phyloP scores from a whole-genome alignment of 345 rosid genomes.

The Gossypium raimondii region DNA sequence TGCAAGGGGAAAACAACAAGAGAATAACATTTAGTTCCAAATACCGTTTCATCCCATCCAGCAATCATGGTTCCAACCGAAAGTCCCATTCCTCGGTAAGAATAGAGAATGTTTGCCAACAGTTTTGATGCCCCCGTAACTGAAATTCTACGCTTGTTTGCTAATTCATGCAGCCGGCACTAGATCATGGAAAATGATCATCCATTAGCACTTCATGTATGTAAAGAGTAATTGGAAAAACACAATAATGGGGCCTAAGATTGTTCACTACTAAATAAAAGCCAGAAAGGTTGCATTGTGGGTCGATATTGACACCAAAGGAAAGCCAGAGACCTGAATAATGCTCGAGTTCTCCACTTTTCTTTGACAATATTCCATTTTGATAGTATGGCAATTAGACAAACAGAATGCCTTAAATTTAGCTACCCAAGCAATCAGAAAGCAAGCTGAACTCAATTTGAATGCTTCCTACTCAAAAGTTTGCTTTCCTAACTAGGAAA shows the following conservation, averaged over 20 bases:
- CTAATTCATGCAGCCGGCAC: slow-evolving; percentile 98
- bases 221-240: background rate
- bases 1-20: background rate
- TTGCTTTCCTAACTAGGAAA: background rate
- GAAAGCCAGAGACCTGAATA: background rate
- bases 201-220: slow-evolving; percentile 19
- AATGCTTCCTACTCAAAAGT: background rate
- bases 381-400: background rate
- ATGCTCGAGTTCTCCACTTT: background rate
- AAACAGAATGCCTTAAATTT: background rate
- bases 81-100: slow-evolving; percentile 97
- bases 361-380: background rate
- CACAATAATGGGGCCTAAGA: background rate
- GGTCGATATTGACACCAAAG: background rate
- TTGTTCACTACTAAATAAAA: background rate
- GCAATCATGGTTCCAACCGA: slow-evolving; percentile 99
- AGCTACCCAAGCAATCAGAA: background rate
- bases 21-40: slow-evolving; percentile 16
- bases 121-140: slow-evolving; percentile 98
- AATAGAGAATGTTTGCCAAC: slow-evolving; percentile 95
- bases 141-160: slow-evolving; percentile 96
- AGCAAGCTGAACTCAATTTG: background rate
- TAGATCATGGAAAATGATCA: slow-evolving; percentile 25
- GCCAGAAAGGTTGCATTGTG: background rate
- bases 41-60: slow-evolving; percentile 99